Evolutionary conservation across 1,284 basidiomycete species (phyloP), one percentile per base, ranked within the genome.

Genomic region (Cystobasidium slooffiae): DNA sequence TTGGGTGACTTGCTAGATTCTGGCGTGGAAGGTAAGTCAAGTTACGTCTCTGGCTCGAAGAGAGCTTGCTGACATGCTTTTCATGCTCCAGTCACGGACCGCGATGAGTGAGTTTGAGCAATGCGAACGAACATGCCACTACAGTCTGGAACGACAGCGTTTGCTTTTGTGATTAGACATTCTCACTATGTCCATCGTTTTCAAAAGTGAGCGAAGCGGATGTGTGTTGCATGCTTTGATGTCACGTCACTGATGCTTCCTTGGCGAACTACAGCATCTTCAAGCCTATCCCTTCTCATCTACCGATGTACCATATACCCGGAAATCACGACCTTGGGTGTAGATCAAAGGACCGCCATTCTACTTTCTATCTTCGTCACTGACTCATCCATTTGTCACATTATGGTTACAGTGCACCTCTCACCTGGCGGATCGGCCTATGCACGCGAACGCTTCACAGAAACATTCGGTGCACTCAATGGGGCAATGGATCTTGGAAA

Each of bases 251-350:
- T 86, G 88, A 67, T 93, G 90, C 82, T 86, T 85, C 74, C 18
- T 5, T 3, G 6, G n/a, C 55, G 6, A 5, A n/a, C 31, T 31
- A 44, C 52, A 74, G 70, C 47, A 74, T 75, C 43, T 78, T 78
- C 59, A 64, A 74, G 92, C 92, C 82, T 81, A 84, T 86, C 46
- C 81, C 82, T 5, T 39, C 77, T 0, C 65, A 74, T 0, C 82
- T 85, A 0, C 84, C 86, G 0, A 85, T 86, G 39, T 87, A 89
- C 82, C 90, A 88, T 79, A 83, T 94, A n/a, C 90, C 91, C 0
- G 93, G 93, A 12, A 95, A 95, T 79, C 90, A 92, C 80, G 93
- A 95, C 78, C 85, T 94, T 56, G 91, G 89, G 87, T 74, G 70
- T 73, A n/a, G n/a, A 63, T 91, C 76, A 74, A n/a, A n/a, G n/a